phyloP scores from a whole-genome alignment of 2,329 filamentous ascomycete genomes.

The Whalleya microplaca region DNA sequence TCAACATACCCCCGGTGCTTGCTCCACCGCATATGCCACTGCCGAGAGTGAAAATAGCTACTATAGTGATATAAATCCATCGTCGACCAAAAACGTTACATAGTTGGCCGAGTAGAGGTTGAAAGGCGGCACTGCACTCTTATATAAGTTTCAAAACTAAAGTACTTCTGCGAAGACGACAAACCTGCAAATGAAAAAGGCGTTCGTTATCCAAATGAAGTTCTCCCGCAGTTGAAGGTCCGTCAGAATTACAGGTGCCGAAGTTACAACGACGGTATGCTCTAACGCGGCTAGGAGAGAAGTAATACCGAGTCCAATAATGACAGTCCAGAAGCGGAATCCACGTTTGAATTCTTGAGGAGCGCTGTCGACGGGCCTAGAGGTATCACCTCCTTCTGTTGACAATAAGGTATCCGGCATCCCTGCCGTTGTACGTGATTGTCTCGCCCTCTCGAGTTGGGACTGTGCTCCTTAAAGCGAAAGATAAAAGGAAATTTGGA shows the following conservation, averaged over 20 bases:
- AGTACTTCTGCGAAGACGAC: neutral
- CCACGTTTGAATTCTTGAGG: slow-evolving; percentile 2
- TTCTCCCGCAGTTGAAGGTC: slow-evolving; percentile 4
- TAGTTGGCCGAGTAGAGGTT: slow-evolving; percentile 11
- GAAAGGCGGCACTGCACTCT: neutral
- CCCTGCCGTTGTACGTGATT: too few species aligned
- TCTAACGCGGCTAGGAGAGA: slow-evolving; percentile 18
- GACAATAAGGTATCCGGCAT: too few species aligned
- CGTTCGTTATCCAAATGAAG: slow-evolving; percentile 22
- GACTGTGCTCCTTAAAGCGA: too few species aligned
- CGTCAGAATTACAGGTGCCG: slow-evolving; percentile 9
- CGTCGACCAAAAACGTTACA: slow-evolving; percentile 10
- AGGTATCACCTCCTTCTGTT: too few species aligned
- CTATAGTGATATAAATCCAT: neutral
- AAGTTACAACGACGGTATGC: slow-evolving; percentile 9
- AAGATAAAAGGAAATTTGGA: too few species aligned
- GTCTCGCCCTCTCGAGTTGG: too few species aligned
- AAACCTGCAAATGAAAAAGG: slow-evolving; percentile 17
- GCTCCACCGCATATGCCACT: slow-evolving; percentile 16
- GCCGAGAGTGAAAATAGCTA: slow-evolving; percentile 7
- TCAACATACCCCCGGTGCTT: slow-evolving; percentile 9
- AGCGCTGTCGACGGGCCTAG: too few species aligned
- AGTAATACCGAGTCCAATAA: slow-evolving; percentile 27
- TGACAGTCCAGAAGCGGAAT: slow-evolving; percentile 29
- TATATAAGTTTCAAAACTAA: neutral